Conservation (phyloP, 208 protist species). For the Tritrichomonas foetus region DNA sequence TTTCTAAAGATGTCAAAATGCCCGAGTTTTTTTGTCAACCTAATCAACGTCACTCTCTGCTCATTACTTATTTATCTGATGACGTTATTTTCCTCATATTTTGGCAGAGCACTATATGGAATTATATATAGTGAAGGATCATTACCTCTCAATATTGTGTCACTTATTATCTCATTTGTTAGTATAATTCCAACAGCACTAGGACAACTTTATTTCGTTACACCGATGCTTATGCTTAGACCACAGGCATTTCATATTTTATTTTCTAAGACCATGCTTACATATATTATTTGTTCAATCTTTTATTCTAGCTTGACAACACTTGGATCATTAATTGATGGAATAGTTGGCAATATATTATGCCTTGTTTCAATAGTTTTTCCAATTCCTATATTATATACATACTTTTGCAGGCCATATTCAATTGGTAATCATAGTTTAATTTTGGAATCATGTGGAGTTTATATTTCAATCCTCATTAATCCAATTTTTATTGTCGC, state of each 20-base stretch:
- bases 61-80: too few species aligned
- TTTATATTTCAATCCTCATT: neutral
- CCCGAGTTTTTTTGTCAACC: too few species aligned
- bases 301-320: neutral
- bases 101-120: too few species aligned
- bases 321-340: neutral
- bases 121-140: too few species aligned
- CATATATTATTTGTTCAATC: neutral
- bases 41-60: too few species aligned
- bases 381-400: neutral
- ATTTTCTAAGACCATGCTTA: neutral
- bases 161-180: too few species aligned
- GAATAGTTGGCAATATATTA: neutral
- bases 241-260: neutral
- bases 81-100: too few species aligned
- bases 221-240: neutral
- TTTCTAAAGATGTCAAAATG: too few species aligned
- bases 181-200: neutral
- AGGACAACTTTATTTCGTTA: neutral
- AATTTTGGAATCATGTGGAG: neutral
- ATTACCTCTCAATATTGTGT: too few species aligned
- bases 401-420: neutral
- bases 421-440: neutral
- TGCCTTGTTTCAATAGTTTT: neutral
- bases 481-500: neutral